Evolutionary conservation across 768 basidiomycete genomes (phyloP), one percentile per base, ranked within the genome.

Genomic region (Kondoa malvinella): DNA sequence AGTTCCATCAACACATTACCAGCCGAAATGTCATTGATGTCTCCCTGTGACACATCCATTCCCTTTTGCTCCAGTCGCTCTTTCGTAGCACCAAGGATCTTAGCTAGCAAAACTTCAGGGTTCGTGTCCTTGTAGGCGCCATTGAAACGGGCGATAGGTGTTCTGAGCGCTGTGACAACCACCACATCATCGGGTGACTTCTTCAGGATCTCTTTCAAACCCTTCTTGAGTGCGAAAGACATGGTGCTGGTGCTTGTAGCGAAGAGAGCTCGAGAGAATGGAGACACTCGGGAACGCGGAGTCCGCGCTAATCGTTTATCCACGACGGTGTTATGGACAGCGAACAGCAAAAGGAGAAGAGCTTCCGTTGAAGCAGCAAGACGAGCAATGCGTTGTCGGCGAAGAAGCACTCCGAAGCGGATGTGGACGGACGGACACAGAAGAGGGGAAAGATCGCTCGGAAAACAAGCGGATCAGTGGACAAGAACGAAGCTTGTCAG

Each of bases 41-140:
- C 34, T 32, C 40, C 40, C 8, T 21, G 8, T 21, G 40, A 50
- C 21, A 50, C 40, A 50, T 50, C 40, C 40, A 21, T 8, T 50
- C 40, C 40, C 21, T 50, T 8, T 50, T 50, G 40, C 40, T 50
- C 40, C 40, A 50, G 21, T 50, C 40, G 8, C 91, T 12, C 16
- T 57, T 34, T 71, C 68, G 65, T 71, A 68, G 70, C 70, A 8
- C 21, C 40, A 8, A 67, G 26, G 2, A 60, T 32, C 4, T 56
- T 61, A 25, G 66, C 57, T 16, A 67, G 66, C 31, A 67, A 27
- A 16, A 59, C 66, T 65, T 67, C 66, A 67, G 61, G 61, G 32
- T 30, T 59, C n/a, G 58, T 61, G 59, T 67, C 66, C 62, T 67
- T 67, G 4, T 64, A 40, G 4, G 57, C 66, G 31, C 66, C 66